A percentile compares a stretch with the other conserved stretches of the same genome.
These are phyloP conservation scores for Ogataea minuta DNA, from an alignment of 805 yeast genomes.

Conservation along the genomic window DNA sequence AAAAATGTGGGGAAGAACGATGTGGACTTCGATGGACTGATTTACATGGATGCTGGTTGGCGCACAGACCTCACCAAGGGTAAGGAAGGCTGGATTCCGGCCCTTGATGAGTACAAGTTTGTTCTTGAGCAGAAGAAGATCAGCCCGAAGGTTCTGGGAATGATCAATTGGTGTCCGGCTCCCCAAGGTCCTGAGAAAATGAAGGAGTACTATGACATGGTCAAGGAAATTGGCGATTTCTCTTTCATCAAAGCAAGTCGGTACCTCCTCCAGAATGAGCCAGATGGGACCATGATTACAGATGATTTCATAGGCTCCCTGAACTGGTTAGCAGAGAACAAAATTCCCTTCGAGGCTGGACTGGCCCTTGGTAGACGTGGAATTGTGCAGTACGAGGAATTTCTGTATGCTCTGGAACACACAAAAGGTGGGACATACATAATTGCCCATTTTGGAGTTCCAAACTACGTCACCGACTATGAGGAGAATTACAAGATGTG, in stretches of 20 bases:
- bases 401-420: slow-evolving; percentile 27
- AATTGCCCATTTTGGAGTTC: slow-evolving; percentile 44
- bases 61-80: slow-evolving; percentile 15
- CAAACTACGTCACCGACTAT: slow-evolving; percentile 27
- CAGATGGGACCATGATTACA: slow-evolving; percentile 34
- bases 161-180: slow-evolving; percentile 47
- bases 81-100: slow-evolving; percentile 23
- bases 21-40: slow-evolving; percentile 32
- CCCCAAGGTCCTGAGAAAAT: slow-evolving; percentile 32
- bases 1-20: too few species aligned
- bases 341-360: slow-evolving; percentile 42
- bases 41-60: slow-evolving; percentile 37
- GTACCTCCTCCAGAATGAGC: slow-evolving; percentile 43
- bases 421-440: slow-evolving; percentile 34
- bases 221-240: slow-evolving; percentile 2
- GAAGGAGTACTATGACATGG: slow-evolving; percentile 14
- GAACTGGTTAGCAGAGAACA: slow-evolving; percentile 32
- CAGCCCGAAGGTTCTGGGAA: slow-evolving; percentile 9
- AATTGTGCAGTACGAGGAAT: slow-evolving; percentile 42
- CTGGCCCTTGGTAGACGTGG: slow-evolving; percentile 38
- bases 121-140: slow-evolving; percentile 22
- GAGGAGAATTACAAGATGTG: slow-evolving; percentile 15
- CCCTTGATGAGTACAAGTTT: slow-evolving; percentile 30
- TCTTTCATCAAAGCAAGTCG: slow-evolving; percentile 39
- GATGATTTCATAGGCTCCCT: slow-evolving; percentile 33